These are phyloP conservation scores for Coprinopsis cinerea DNA, from an alignment of 768 basidiomycete genomes.

Conservation along the genomic window DNA sequence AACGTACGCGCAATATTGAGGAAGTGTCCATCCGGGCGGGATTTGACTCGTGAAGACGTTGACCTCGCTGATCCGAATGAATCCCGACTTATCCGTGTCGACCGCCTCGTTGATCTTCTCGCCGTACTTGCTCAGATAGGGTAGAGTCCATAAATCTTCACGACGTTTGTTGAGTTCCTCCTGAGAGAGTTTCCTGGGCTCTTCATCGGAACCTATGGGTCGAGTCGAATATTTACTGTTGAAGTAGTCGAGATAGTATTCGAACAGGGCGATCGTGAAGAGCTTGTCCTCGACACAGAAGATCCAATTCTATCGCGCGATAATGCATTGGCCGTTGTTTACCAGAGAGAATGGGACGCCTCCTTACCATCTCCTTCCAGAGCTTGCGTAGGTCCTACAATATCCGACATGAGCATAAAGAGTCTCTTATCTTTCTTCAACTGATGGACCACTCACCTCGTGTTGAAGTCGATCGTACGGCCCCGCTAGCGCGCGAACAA, in stretches of 20 bases:
- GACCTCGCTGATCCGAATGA: conserved; percentile 19
- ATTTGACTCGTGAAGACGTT: conserved; percentile 16
- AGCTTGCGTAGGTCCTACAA: conserved; percentile 2
- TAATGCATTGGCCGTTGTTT: not conserved
- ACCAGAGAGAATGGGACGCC: not conserved
- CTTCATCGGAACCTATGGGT: not conserved
- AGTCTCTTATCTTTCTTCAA: not conserved
- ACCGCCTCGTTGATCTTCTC: conserved; percentile 14
- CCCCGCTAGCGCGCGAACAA: conserved; percentile 13
- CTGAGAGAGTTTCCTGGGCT: not conserved
- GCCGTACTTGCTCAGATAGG: conserved; percentile 13
- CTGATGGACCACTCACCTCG: conserved; percentile 6
- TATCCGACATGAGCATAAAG: not conserved
- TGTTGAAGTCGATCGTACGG: conserved; percentile 15
- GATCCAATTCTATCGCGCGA: conserved; percentile 15
- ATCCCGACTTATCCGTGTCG: conserved; percentile 18
- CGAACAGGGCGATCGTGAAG: conserved; percentile 17
- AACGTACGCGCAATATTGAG: conserved; percentile 20
- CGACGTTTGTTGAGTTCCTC: not conserved
- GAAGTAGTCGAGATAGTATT: conserved; percentile 19
- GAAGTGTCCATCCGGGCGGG: conserved; percentile 17
- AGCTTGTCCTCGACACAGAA: conserved; percentile 20
- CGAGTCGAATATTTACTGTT: not conserved
- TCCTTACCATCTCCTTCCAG: conserved; percentile 14
- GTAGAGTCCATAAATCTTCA: conserved; percentile 17